Base-by-base conservation (phyloP, 768 basidiomycete species). In the Tulasnella sp. region DNA sequence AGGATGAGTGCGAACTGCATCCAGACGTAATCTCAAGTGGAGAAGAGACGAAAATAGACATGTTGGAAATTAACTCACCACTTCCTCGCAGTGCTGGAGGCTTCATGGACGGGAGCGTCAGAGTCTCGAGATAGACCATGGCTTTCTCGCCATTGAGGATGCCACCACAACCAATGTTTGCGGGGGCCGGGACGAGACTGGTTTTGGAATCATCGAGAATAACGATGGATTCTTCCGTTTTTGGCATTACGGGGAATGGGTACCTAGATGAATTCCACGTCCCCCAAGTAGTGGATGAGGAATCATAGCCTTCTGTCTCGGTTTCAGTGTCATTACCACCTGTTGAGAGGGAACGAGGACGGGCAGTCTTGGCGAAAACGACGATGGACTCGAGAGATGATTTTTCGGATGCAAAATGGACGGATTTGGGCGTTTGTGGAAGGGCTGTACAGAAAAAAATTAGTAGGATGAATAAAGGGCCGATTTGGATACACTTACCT, bases 21-120 rank as follows among this genome's bases (percentile, higher is more conserved):
- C n/a, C n/a, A n/a, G n/a, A n/a, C n/a, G n/a, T n/a, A n/a, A n/a
- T n/a, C n/a, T n/a, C n/a, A n/a, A n/a, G n/a, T n/a, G n/a, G n/a
- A n/a, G n/a, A n/a, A n/a, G n/a, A n/a, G n/a, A n/a, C n/a, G n/a
- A n/a, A n/a, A n/a, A n/a, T n/a, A n/a, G n/a, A n/a, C n/a, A n/a
- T n/a, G n/a, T n/a, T n/a, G n/a, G 34, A 24, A 22, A 15, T 2
- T 2, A 3, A 49, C 48, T 49, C 35, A 49, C 48, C 19, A 29
- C 48, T 49, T 41, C 48, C 48, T 10, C 48, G 34, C 20, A 49
- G 73, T 49, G 69, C 71, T 52, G 64, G 65, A 19, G 66, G 48
- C 20, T 31, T 49, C 25, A 39, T 2, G n/a, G n/a, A 6, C 24
- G 48, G 48, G n/a, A 49, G 35, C 33, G 27, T 49, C 35, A 49